Conservation (phyloP, 2,329 filamentous ascomycete genomes). For the Macrophomina tecta region DNA sequence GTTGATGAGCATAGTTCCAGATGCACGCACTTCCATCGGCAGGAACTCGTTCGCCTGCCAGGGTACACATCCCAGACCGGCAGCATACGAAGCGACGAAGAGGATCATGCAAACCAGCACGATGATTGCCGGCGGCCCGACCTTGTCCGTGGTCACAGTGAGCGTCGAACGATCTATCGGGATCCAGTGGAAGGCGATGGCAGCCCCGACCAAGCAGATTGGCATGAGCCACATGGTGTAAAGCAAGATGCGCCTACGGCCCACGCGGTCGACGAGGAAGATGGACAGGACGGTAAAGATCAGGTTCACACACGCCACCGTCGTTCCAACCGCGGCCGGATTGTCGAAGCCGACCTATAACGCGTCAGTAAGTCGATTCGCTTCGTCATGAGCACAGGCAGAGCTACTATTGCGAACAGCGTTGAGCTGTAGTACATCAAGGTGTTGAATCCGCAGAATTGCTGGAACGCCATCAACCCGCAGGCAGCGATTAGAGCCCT, state of each 20-base stretch:
- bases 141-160: constrained; percentile 37
- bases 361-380: too few species aligned
- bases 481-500: constrained; percentile 47
- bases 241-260: constrained; percentile 72
- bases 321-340: constrained; percentile 79
- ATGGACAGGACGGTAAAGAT: constrained; percentile 78
- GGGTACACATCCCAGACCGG: constrained; percentile 42
- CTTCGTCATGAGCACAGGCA: too few species aligned
- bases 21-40: constrained; percentile 45
- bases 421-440: constrained; percentile 75
- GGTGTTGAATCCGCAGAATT: constrained; percentile 66
- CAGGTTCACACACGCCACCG: constrained; percentile 83
- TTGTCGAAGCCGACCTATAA: constrained; percentile 69
- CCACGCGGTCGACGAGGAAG: constrained; percentile 77
- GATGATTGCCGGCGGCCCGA: constrained; percentile 43
- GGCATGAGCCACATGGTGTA: constrained; percentile 65
- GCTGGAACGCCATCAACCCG: constrained; percentile 62
- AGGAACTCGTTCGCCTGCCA: constrained; percentile 47
- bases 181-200: constrained; percentile 59
- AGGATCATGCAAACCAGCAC: constrained; percentile 46
- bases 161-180: constrained; percentile 48
- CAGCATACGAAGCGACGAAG: constrained; percentile 44
- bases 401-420: constrained; percentile 61
- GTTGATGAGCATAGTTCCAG: constrained; percentile 46
- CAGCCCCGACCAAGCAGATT: constrained; percentile 70